Evolutionary conservation across 176 grass and related monocot species (phyloP).

Genomic region (Lolium multiflorum): DNA sequence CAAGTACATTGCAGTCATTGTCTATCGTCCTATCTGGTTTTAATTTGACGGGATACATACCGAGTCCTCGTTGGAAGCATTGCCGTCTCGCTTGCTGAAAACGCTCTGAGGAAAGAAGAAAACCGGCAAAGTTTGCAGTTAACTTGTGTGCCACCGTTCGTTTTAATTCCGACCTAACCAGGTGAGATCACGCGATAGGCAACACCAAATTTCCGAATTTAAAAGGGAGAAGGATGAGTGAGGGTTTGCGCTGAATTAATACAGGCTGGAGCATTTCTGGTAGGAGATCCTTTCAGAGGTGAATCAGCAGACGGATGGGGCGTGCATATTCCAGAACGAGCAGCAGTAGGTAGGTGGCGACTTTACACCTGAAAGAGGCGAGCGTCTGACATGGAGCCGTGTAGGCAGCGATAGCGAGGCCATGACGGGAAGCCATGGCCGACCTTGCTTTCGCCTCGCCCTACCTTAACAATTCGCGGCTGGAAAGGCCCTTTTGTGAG

Average conservation of each 20-base stretch:
- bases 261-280: conserved; percentile 44
- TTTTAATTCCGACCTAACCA: not conserved
- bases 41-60: not conserved
- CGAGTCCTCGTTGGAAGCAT: conserved; percentile 5
- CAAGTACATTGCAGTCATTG: conserved; percentile 1
- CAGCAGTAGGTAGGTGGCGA: conserved; percentile 47
- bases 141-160: not conserved
- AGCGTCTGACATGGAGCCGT: conserved; percentile 60
- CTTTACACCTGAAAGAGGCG: conserved; percentile 46
- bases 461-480: conserved; percentile 31
- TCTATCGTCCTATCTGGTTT: conserved; percentile 8
- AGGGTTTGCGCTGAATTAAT: not conserved
- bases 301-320: conserved; percentile 41
- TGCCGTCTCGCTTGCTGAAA: not conserved
- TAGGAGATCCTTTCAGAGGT: conserved; percentile 51
- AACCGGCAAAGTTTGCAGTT: not conserved
- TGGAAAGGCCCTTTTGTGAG: conserved; percentile 19
- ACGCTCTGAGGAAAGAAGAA: not conserved
- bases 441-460: not conserved
- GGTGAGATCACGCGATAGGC: not conserved
- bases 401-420: conserved; percentile 51
- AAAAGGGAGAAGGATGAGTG: not conserved
- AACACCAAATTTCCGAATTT: not conserved
- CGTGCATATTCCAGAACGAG: conserved; percentile 49
- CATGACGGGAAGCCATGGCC: not conserved